Evolutionary conservation across 2,329 filamentous ascomycete genomes (phyloP).

Genomic region (Periglandula ipomoeae): DNA sequence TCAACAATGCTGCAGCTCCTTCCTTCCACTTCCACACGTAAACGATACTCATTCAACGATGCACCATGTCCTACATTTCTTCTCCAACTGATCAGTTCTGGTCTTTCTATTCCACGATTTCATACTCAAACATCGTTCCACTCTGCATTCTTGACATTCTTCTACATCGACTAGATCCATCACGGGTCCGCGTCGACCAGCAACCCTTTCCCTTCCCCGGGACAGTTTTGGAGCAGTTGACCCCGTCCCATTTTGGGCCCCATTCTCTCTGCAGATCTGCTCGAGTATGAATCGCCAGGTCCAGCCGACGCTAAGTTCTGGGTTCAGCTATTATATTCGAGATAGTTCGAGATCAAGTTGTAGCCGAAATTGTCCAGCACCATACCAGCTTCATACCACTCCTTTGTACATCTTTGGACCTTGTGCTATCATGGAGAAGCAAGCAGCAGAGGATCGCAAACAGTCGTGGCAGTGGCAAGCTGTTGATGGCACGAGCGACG

Average conservation of each 20-base stretch:
- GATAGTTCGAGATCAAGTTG: too few relatives aligned
- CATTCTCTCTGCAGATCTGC: background rate
- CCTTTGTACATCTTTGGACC: conserved; percentile 9
- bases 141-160: background rate
- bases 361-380: conserved; percentile 10
- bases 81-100: background rate
- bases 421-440: conserved; percentile 14
- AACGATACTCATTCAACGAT: background rate
- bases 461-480: conserved; percentile 13
- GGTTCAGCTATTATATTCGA: conserved; percentile 8
- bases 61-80: background rate
- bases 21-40: background rate
- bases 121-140: background rate
- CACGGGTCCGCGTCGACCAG: background rate
- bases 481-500: background rate
- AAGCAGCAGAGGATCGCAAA: conserved; percentile 4
- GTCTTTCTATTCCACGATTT: background rate
- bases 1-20: background rate
- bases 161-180: background rate
- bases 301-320: conserved; percentile 12
- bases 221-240: background rate
- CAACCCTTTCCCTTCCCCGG: background rate
- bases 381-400: conserved; percentile 8
- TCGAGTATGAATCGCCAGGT: conserved; percentile 17
- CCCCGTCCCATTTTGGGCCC: background rate